Base-by-base conservation (phyloP, 169 alveolate genomes). In the Hammondia hammondi region DNA sequence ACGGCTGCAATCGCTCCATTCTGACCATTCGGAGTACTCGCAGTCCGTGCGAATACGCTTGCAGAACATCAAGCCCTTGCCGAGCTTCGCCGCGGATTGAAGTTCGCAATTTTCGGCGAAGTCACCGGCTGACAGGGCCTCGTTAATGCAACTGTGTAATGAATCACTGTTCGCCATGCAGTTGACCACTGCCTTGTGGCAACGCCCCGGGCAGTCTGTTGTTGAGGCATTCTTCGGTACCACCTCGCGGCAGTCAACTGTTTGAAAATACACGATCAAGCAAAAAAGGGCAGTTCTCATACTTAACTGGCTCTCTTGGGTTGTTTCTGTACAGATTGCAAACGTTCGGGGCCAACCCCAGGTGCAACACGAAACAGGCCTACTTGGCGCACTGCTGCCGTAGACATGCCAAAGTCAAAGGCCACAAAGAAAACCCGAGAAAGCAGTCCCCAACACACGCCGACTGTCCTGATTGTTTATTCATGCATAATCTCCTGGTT, bases 31-130 rank as follows among this genome's bases (percentile, higher is more conserved):
- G 37, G 90, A 82, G 37, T 29, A 82, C 35, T 39, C 12, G 70
- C 90, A 82, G 90, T 82, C 43, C 72, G 21, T n/a, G 57, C 45
- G 37, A 14, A 24, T 35, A 19, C 19, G 43, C 90, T 82, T 82
- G 90, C 90, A 82, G 39, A 82, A 43, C 90, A 82, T 48, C 37
- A 82, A 12, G 70, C 90, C 90, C 19, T 48, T 19, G 71, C 90
- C 90, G 57, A 82, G 70, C 17, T 39, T 82, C 67, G 1, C 43
- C 39, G 21, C 0, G 52, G 21, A 12, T 0, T 12, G 35, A 45
- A 82, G n/a, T n/a, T 82, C 90, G 71, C 90, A 82, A 9, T 82
- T 48, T 17, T 10, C 70, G 21, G 90, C 35, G 70, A 39, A 82
- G 27, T 82, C 71, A 14, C n/a, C 39, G 10, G 29, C 70, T 10